Conservation (phyloP, 2,329 filamentous ascomycete species). For the Xylaria multiplex region DNA sequence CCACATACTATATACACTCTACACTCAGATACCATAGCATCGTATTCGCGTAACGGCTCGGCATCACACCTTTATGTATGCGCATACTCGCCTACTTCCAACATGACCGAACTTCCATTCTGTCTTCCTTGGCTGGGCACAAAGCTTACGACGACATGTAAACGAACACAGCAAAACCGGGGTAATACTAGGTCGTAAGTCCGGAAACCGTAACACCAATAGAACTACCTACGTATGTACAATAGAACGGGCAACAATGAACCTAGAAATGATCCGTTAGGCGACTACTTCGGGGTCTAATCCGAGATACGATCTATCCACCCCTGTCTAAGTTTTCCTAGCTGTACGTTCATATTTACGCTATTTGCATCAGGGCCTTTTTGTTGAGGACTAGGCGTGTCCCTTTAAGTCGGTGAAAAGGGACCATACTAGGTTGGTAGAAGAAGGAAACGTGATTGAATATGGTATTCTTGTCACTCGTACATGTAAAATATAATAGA, state of each 20-base stretch:
- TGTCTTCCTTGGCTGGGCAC: background rate
- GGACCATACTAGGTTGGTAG: background rate
- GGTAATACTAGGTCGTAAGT: background rate
- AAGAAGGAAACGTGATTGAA: background rate
- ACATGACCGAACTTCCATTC: background rate
- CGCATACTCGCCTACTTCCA: background rate
- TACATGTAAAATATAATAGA: background rate
- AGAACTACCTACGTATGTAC: too few relatives aligned
- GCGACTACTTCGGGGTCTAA: background rate
- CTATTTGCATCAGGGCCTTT: too few relatives aligned
- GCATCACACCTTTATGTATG: background rate
- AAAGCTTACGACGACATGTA: background rate
- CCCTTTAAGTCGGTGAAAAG: background rate
- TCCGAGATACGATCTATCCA: background rate
- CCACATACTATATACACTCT: background rate
- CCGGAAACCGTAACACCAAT: background rate
- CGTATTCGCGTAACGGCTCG: conserved; percentile 2
- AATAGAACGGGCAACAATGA: too few relatives aligned
- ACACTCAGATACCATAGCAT: background rate
- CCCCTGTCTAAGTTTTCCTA: background rate
- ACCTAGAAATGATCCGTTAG: background rate
- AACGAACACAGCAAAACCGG: background rate
- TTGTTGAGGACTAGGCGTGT: too few relatives aligned
- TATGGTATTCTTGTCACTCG: background rate
- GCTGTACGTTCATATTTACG: background rate